Evolutionary conservation across 139 green algal genomes (phyloP), one percentile per base, ranked within the genome.

Genomic region (Auxenochlorella pyrenoidosa): DNA sequence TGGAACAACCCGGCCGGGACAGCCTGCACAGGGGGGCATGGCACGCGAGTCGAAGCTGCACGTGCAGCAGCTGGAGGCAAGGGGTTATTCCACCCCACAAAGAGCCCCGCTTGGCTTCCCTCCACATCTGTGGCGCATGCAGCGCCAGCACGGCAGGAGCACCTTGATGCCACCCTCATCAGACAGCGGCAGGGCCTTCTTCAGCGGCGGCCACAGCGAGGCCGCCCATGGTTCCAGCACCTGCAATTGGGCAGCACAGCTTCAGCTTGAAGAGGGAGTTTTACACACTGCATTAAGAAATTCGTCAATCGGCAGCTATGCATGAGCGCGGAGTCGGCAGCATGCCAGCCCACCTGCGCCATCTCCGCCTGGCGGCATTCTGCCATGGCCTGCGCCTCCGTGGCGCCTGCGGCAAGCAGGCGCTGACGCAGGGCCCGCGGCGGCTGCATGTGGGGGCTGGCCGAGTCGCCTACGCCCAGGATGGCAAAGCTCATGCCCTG

Each of bases 401-500:
- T n/a, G 22, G 66, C 66, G 32, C 66, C 66, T 18, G n/a, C 66
- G 66, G n/a, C n/a, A 8, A 75, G 66, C n/a, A 75, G 66, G 32
- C 66, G n/a, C 66, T 75, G 66, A 16, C 66, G 66, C 66, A 75
- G 66, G 2, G 8, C 66, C 12, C 66, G 66, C 32, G 66, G 66
- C 66, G 66, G 28, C 66, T 75, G 66, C 66, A 75, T 75, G 66
- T 75, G 12, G 66, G n/a, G 32, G 66, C 66, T 75, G 15, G 66
- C 66, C 30, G 66, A 40, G n/a, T 75, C 66, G 13, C 66, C 66
- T n/a, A 75, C 66, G 16, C 66, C 66, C 66, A 75, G 66, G 28
- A 75, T 38, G 13, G n/a, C 66, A 75, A 75, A 75, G 66, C 66
- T 75, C 66, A 75, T 32, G 66, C 32, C 66, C 66, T 75, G 66